These are phyloP conservation scores for Cardamine resedifolia DNA, from an alignment of 345 rosid species.

Conservation along the genomic window DNA sequence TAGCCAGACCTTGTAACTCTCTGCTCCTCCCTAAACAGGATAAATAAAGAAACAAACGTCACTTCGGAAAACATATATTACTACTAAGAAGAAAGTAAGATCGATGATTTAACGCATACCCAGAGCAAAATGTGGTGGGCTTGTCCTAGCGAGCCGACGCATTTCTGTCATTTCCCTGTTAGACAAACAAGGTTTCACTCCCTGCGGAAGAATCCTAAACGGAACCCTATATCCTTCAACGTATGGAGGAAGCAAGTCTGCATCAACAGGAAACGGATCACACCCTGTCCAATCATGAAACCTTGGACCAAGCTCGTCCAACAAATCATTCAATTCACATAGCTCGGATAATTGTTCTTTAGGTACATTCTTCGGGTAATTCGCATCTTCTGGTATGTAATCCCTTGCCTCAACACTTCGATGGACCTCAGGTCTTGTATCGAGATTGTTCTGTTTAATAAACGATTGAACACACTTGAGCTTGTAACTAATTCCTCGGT, in stretches of 20 bases:
- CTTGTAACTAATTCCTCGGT: constrained; percentile 77
- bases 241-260: constrained; percentile 76
- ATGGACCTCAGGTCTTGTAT: constrained; percentile 17
- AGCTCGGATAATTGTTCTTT: constrained; percentile 57
- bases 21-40: constrained; percentile 68
- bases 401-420: constrained; percentile 13
- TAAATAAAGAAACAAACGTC: constrained; percentile 11
- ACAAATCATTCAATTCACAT: constrained; percentile 55
- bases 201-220: constrained; percentile 69
- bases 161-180: constrained; percentile 60
- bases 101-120: constrained; percentile 44
- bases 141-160: constrained; percentile 67
- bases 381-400: constrained; percentile 42
- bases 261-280: constrained; percentile 92
- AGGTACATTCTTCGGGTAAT: constrained; percentile 51
- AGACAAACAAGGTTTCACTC: constrained; percentile 57
- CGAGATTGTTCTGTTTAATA: constrained; percentile 44
- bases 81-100: background rate
- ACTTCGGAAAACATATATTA: constrained; percentile 17
- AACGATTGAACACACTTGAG: constrained; percentile 67
- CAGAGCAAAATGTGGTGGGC: constrained; percentile 87
- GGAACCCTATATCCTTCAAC: constrained; percentile 72
- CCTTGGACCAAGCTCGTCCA: constrained; percentile 87
- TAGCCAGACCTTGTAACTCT: constrained; percentile 83
- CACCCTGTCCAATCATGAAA: constrained; percentile 87